Evolutionary conservation across 495 filamentous ascomycete species (phyloP).

Genomic region (Penicillium verhagenii): DNA sequence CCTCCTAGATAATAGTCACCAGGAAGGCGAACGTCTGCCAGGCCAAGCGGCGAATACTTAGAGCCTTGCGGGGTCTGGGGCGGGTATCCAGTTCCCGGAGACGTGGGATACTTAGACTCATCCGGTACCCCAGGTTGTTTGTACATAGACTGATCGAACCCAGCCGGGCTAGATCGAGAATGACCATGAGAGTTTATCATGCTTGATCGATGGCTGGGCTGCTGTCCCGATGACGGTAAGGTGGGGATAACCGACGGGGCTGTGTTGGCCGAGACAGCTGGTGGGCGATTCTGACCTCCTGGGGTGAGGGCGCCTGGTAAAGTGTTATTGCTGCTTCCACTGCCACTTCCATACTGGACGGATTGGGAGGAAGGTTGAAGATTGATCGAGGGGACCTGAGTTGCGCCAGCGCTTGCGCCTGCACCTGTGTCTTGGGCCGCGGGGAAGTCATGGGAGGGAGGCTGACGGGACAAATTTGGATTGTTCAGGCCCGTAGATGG

Average conservation of each 20-base stretch:
- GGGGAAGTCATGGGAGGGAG: slow-evolving; percentile 52
- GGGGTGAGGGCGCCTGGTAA: slow-evolving; percentile 76
- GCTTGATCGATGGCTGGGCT: slow-evolving; percentile 64
- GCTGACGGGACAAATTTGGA: slow-evolving; percentile 43
- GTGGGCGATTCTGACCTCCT: slow-evolving; percentile 59
- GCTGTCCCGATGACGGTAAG: slow-evolving; percentile 64
- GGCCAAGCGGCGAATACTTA: slow-evolving; percentile 79
- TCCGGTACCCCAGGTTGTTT: slow-evolving; percentile 67
- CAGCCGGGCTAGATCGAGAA: slow-evolving; percentile 81
- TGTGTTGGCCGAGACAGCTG: slow-evolving; percentile 65
- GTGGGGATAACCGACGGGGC: slow-evolving; percentile 69
- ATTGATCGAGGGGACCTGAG: slow-evolving; percentile 58
- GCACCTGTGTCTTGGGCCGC: slow-evolving; percentile 35
- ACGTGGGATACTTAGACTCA: slow-evolving; percentile 64
- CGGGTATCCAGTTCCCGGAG: slow-evolving; percentile 62
- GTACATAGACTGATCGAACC: slow-evolving; percentile 71
- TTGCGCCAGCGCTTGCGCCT: slow-evolving; percentile 10
- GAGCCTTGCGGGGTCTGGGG: slow-evolving; percentile 70
- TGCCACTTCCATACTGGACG: slow-evolving; percentile 47
- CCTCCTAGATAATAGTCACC: slow-evolving; percentile 76
- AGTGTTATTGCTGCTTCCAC: slow-evolving; percentile 32
- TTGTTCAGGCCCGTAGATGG: slow-evolving; percentile 51
- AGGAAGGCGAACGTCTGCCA: slow-evolving; percentile 84
- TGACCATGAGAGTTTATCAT: slow-evolving; percentile 66
- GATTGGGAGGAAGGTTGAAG: slow-evolving; percentile 63